Base-by-base conservation (phyloP, 1,284 basidiomycete genomes). In the Rhodotorula sp. region DNA sequence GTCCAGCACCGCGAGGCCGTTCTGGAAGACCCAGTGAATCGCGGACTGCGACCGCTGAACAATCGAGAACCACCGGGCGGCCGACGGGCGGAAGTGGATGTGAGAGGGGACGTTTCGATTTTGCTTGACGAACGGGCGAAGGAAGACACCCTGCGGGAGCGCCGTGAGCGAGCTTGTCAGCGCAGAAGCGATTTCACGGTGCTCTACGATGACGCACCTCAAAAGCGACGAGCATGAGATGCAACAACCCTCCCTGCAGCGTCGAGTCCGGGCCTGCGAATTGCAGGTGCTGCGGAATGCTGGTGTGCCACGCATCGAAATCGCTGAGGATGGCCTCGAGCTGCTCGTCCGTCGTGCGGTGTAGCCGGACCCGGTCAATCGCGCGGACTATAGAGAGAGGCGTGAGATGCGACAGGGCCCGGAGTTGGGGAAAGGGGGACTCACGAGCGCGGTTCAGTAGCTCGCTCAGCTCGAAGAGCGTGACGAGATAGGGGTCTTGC, bases 321-420 rank as follows among this genome's bases (percentile, higher is more conserved):
- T 56, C 55, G 41, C 19, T 13, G 27, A 56, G 21, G 55, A 56
- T 56, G 34, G 7, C 55, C 19, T 56, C 34, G 19, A 56, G 55
- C 55, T 56, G 55, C 55, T 41, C 55, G 41, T 56, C 55, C 9
- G 55, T 56, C 55, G 55, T 56, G 34, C 42, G 41, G 55, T 42
- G 55, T 23, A 56, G 27, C 9, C 55, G 55, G 4, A 42, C 19
- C 34, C 55, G 55, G 21, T 41, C 34, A 17, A 56, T 42, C 8
- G 55, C 55, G 9, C 25, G 23, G 50, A 52, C 50, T 52, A 13
- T 13, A 13, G 8, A 19, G 19, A 52, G 50, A 21, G 10, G 50
- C 23, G 50, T 10, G 50, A 50, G 50, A n/a, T 21, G 25, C 9
- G 23, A n/a, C 19, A 52, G 21, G 50, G 10, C 25, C 23, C 50